Conservation (phyloP, 495 filamentous ascomycete genomes). For the Venustampulla echinocandica region DNA sequence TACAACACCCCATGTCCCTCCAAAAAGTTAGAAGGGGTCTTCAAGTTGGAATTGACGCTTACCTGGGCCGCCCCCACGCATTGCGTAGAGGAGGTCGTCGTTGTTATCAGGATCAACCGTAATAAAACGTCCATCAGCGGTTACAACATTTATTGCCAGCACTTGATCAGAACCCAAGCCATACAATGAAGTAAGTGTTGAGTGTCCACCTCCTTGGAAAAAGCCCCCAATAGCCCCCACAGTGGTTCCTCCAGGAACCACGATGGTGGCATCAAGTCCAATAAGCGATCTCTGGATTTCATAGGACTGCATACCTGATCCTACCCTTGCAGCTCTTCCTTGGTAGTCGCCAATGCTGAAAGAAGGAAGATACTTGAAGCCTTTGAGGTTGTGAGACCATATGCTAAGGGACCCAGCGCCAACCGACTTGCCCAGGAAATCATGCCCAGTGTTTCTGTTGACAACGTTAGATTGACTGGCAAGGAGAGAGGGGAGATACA, state of each 20-base stretch:
- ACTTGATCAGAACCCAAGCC: conserved; percentile 55
- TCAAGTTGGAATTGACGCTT: conserved; percentile 27
- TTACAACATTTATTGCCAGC: conserved; percentile 51
- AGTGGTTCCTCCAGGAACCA: background rate
- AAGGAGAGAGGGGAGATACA: no score
- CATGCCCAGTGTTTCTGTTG: conserved; percentile 41
- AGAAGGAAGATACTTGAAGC: background rate
- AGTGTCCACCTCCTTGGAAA: conserved; percentile 54
- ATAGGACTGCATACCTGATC: conserved; percentile 47
- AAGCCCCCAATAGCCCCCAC: conserved; percentile 40
- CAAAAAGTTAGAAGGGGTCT: background rate
- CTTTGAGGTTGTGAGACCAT: conserved; percentile 3
- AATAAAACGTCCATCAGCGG: conserved; percentile 40
- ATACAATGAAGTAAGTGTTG: conserved; percentile 40
- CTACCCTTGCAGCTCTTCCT: conserved; percentile 33
- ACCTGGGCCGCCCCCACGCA: conserved; percentile 49
- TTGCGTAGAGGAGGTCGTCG: conserved; percentile 56
- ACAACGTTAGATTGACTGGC: background rate
- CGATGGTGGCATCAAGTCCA: background rate
- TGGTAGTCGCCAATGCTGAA: conserved; percentile 25
- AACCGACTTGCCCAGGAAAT: conserved; percentile 36
- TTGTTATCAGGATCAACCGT: conserved; percentile 44
- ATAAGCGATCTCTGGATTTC: conserved; percentile 34
- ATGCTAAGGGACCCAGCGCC: background rate
- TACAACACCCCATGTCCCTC: conserved; percentile 18